A percentile compares a stretch with the other conserved stretches of the same genome.
Evolutionary conservation across 106 monocot species (phyloP).

Genomic region (Gastrodia elata): DNA sequence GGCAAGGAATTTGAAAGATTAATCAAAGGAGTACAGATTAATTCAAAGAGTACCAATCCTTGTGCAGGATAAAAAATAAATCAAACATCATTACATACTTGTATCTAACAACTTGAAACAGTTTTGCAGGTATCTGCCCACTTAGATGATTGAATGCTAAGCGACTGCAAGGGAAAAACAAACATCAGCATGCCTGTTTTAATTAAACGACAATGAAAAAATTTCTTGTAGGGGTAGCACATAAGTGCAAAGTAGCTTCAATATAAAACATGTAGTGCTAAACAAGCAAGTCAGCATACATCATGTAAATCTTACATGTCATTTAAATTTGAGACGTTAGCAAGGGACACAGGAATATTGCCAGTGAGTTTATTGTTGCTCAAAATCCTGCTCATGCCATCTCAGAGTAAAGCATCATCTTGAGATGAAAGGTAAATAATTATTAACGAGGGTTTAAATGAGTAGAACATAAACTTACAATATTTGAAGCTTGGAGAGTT

Average conservation of each 20-base stretch:
- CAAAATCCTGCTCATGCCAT: slow-evolving; percentile 46
- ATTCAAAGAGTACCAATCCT: neutral
- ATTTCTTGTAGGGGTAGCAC: neutral
- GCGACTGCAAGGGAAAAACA: slow-evolving; percentile 32
- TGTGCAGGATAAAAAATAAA: neutral
- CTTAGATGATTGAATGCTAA: slow-evolving; percentile 59
- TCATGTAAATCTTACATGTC: slow-evolving; percentile 43
- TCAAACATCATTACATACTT: slow-evolving; percentile 33
- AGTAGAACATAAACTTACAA: slow-evolving; percentile 28
- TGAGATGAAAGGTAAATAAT: neutral
- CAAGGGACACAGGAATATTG: slow-evolving; percentile 66
- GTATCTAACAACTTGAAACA: slow-evolving; percentile 61
- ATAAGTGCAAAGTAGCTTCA: neutral
- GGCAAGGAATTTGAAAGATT: neutral
- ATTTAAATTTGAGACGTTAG: slow-evolving; percentile 43
- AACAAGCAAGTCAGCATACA: neutral
- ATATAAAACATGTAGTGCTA: neutral
- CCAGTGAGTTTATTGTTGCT: slow-evolving; percentile 70
- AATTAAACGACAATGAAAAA: neutral
- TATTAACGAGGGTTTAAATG: slow-evolving; percentile 10
- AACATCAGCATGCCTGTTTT: neutral
- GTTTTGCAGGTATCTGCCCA: slow-evolving; percentile 52
- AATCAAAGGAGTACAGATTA: neutral
- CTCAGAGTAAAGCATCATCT: slow-evolving; percentile 4
- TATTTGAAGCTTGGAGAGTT: slow-evolving; percentile 68